Conservation (phyloP, 345 rosid genomes). For the Rhodomyrtus tomentosa region DNA sequence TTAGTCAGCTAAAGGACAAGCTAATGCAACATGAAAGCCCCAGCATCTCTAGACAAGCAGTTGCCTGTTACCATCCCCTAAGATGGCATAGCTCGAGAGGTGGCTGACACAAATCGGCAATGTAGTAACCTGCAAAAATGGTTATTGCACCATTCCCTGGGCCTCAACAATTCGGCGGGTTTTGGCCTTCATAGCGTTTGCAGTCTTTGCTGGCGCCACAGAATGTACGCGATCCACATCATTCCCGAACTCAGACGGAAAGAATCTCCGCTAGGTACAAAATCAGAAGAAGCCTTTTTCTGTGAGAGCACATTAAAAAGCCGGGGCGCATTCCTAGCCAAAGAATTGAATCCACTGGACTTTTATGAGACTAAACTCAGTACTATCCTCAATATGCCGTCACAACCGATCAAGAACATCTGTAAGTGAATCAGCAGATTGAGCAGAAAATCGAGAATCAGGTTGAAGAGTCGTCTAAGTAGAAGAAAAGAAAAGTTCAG, state of each 20-base stretch:
- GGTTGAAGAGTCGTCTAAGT: not conserved
- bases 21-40: no score
- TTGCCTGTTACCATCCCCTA: no score
- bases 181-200: not conserved
- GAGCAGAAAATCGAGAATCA: not conserved
- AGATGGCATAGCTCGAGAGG: no score
- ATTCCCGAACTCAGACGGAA: not conserved
- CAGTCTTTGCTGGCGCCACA: not conserved
- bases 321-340: not conserved
- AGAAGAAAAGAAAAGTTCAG: not conserved
- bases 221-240: slow-evolving; percentile 2
- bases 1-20: no score
- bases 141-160: not conserved
- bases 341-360: not conserved
- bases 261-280: not conserved
- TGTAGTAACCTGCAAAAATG: slow-evolving; percentile 5
- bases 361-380: not conserved
- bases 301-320: not conserved
- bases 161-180: slow-evolving; percentile 1
- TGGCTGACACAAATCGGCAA: not conserved
- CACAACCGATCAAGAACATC: not conserved
- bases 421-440: not conserved
- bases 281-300: not conserved
- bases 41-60: not conserved
- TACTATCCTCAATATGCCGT: not conserved